Conservation (phyloP, 495 filamentous ascomycete genomes). For the Talaromyces proteolyticus region DNA sequence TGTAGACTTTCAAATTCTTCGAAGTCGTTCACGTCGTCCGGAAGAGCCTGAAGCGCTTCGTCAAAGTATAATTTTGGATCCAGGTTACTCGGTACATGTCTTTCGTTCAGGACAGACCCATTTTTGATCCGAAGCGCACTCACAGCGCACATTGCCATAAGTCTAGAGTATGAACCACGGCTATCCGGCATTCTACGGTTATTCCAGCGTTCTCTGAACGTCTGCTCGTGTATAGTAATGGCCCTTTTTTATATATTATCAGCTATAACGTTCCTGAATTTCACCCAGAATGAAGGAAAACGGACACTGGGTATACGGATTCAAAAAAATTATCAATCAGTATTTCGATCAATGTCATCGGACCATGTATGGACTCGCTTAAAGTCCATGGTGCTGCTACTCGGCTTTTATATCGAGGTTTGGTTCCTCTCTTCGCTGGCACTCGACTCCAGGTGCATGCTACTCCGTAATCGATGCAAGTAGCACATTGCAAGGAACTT, state of each 20-base stretch:
- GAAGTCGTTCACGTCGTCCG: neutral
- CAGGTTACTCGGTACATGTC: neutral
- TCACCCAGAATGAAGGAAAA: neutral
- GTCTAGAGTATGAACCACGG: neutral
- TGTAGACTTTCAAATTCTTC: neutral
- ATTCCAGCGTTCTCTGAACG: neutral
- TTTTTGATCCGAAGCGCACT: conserved; percentile 2
- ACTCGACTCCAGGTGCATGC: conserved; percentile 1
- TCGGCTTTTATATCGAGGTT: neutral
- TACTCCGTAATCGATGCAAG: conserved; percentile 1
- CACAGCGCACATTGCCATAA: conserved; percentile 1
- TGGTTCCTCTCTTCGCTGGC: neutral
- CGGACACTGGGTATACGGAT: neutral
- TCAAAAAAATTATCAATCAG: conserved; percentile 2
- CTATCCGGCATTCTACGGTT: neutral
- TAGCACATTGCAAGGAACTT: neutral
- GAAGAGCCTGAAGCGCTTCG: neutral
- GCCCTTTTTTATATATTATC: neutral
- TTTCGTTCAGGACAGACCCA: neutral
- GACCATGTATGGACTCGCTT: neutral
- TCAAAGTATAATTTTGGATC: neutral
- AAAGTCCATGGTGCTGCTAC: neutral
- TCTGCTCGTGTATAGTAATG: neutral
- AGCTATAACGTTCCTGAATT: neutral
- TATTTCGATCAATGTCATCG: neutral